Evolutionary conservation across 192 early-diverging fungal species (phyloP), one percentile per base, ranked within the genome.

Genomic region (Dissophora globulifera): DNA sequence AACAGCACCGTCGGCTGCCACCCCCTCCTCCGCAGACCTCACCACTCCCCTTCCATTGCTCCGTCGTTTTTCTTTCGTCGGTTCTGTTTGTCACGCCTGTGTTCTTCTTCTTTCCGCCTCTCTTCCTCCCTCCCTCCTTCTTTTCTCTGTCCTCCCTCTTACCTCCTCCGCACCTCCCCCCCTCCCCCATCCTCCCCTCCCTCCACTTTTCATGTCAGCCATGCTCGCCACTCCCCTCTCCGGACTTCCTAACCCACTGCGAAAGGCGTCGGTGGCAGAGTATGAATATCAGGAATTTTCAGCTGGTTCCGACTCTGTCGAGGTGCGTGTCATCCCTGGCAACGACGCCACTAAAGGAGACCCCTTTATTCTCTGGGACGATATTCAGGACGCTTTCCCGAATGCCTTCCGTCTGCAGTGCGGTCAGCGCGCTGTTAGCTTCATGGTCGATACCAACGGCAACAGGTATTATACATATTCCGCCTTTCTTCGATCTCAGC

Each of bases 391-490:
- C 32, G 33, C 54, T 17, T 46, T 64, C 12, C 62, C 62, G 1
- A 22, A 26, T 4, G 62, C 51, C 13, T 10, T 9, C 10, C 40
- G 62, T 11, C 51, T 64, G 20, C 62, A 64, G 20, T 54, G 42
- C 41, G 50, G 62, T 5, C 32, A 33, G 12, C 62, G 62, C 31
- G 22, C 35, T n/a, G 23, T 64, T 22, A 64, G 50, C 41, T 64
- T 64, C 42, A 64, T 64, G 62, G 51, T 45, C 17, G 62, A 64
- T 35, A 16, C 16, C n/a, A 30, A 53, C 7, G 62, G 62, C 30
- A 43, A 54, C 30, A 52, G 62, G 62, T 64, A 59, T n/a, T n/a
- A n/a, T n/a, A n/a, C n/a, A n/a, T n/a, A n/a, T n/a, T n/a, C n/a
- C n/a, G n/a, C n/a, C n/a, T n/a, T n/a, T n/a, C n/a, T n/a, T n/a